These are phyloP conservation scores for Hypericum androsaemum DNA, from an alignment of 345 rosid genomes.

Conservation along the genomic window DNA sequence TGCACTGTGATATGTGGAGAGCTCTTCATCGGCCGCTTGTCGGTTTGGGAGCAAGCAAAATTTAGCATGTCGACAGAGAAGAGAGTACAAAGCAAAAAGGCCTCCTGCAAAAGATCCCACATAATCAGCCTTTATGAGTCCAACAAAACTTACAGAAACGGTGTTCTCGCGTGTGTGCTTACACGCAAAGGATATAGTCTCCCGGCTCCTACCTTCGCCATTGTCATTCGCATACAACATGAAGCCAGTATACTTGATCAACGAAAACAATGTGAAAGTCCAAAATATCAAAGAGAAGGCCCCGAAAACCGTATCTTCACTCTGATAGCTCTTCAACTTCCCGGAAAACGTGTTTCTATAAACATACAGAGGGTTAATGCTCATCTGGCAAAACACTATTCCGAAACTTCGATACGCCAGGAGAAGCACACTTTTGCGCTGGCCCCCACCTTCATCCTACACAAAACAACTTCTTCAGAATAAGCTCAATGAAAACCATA, in stretches of 20 bases:
- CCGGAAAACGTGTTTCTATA: slow-evolving; percentile 78
- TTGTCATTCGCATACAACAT: slow-evolving; percentile 63
- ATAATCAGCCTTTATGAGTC: slow-evolving; percentile 8
- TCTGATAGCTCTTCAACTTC: slow-evolving; percentile 37
- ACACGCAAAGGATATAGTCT: not conserved
- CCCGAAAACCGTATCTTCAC: slow-evolving; percentile 66
- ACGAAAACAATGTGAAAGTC: slow-evolving; percentile 66
- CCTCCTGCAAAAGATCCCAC: slow-evolving; percentile 55
- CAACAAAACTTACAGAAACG: not conserved
- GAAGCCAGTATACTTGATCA: slow-evolving; percentile 60
- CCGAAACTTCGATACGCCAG: slow-evolving; percentile 90
- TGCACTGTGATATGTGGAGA: slow-evolving; percentile 53
- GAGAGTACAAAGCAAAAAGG: slow-evolving; percentile 69
- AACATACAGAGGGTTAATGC: slow-evolving; percentile 81
- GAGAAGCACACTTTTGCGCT: slow-evolving; percentile 38
- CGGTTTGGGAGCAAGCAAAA: slow-evolving; percentile 80
- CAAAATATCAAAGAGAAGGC: slow-evolving; percentile 80
- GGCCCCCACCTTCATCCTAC: slow-evolving; percentile 52
- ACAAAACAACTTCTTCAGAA: slow-evolving; percentile 1
- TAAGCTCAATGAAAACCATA: no score
- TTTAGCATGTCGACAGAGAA: slow-evolving; percentile 73
- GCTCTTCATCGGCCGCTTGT: slow-evolving; percentile 90
- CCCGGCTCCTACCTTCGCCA: slow-evolving; percentile 61
- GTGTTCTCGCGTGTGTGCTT: no score
- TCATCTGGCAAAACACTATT: slow-evolving; percentile 59